phyloP scores from a whole-genome alignment of 1,139 yeast species.

The Nakaseomyces delphensis region DNA sequence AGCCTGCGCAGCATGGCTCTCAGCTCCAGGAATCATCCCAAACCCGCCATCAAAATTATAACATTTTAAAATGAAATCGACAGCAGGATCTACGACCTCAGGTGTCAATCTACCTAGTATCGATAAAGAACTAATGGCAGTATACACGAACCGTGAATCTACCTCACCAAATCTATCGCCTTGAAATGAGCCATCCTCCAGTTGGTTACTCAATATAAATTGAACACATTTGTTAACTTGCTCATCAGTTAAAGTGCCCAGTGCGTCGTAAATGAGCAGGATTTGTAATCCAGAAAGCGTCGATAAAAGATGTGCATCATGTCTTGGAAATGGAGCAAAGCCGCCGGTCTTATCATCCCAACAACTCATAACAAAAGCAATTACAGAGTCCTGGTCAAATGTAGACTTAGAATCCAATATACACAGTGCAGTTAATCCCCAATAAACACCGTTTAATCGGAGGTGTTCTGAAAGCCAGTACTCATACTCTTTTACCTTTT shows the following conservation, averaged over 20 bases:
- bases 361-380: conserved; percentile 61
- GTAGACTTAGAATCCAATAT: conserved; percentile 50
- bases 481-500: conserved; percentile 50
- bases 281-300: conserved; percentile 85
- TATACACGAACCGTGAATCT: conserved; percentile 84
- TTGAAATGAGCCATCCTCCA: conserved; percentile 68
- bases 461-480: conserved; percentile 90
- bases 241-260: conserved; percentile 34
- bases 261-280: conserved; percentile 53
- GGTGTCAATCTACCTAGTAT: conserved; percentile 57
- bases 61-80: conserved; percentile 56
- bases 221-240: conserved; percentile 35
- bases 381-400: conserved; percentile 52
- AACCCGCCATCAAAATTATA: conserved; percentile 94
- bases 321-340: conserved; percentile 82
- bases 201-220: conserved; percentile 53
- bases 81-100: conserved; percentile 56
- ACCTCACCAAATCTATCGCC: conserved; percentile 91
- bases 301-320: conserved; percentile 82
- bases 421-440: conserved; percentile 82
- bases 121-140: conserved; percentile 65
- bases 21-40: conserved; percentile 91
- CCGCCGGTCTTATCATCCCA: conserved; percentile 60
- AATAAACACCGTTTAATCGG: conserved; percentile 82
- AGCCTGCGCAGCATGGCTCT: conserved; percentile 89